These are phyloP conservation scores for Hypoxylon sp. DNA, from an alignment of 2,329 filamentous ascomycete genomes.

Conservation along the genomic window DNA sequence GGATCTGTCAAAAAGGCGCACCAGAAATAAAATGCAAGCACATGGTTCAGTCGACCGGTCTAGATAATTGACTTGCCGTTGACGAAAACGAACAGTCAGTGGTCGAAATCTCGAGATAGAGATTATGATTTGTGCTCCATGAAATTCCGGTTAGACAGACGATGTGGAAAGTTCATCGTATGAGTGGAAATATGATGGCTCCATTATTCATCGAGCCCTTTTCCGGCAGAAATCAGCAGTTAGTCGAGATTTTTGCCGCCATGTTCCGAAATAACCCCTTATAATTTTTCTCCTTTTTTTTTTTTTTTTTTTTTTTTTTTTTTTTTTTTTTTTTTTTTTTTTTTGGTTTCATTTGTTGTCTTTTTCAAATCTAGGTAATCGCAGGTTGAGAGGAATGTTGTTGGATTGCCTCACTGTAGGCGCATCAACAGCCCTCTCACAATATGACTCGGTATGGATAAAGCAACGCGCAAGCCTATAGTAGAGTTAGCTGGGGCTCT, in stretches of 20 bases:
- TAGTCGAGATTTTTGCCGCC: conserved; percentile 15
- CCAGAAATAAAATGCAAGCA: neutral
- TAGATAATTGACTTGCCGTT: neutral
- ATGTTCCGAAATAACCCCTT: conserved; percentile 14
- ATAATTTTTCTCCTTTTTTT: neutral
- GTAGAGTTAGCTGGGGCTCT: conserved; percentile 10
- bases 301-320: conserved; percentile 14
- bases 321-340: neutral
- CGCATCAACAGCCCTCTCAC: conserved; percentile 9
- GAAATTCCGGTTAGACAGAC: neutral
- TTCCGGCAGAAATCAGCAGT: conserved; percentile 21
- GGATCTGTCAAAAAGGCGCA: conserved; percentile 8
- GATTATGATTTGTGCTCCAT: neutral
- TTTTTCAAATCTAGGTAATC: neutral
- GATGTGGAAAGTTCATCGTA: neutral
- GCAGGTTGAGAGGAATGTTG: neutral
- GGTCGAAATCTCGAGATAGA: conserved; percentile 2
- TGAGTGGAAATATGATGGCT: neutral
- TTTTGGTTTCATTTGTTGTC: conserved; percentile 10
- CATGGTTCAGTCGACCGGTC: conserved; percentile 1
- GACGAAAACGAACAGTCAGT: neutral
- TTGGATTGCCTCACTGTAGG: neutral
- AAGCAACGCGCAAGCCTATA: conserved; percentile 21
- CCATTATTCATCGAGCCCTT: neutral
- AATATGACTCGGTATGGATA: conserved; percentile 11